Base-by-base conservation (phyloP, 495 filamentous ascomycete species). In the Hypoxylon subgilvum region DNA sequence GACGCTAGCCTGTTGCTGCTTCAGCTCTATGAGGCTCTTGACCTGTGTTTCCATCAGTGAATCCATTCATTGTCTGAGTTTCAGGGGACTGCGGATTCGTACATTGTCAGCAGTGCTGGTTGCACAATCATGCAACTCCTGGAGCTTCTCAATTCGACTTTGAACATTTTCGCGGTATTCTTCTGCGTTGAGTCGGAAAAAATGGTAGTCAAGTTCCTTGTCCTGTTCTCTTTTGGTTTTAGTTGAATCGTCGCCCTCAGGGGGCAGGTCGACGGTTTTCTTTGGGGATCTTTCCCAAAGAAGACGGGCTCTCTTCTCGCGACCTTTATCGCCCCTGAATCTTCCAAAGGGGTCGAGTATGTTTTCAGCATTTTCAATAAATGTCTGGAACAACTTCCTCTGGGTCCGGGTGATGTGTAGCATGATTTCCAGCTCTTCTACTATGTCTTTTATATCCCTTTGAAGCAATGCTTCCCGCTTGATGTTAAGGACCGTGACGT, bases 351-450 rank as follows among this genome's bases (percentile, higher is more conserved):
- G 67, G n/a, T 72, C 64, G 1, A 70, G 23, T 7, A 73, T 68
- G 1, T 55, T 28, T 39, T 71, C 65, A 5, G 85, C 77, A 40
- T 88, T 83, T 39, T 83, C 81, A 6, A 83, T 57, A 49, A 87
- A 84, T 61, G 77, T 76, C 36, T 79, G 76, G 36, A 88, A 77
- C 2, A 82, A 78, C 42, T 79, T 79, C 42, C 82, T 68, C 52
- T 89, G 83, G 22, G 82, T 61, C 14, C 52, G 77, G n/a, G 78
- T 75, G 57, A 88, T 83, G 1, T 80, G 72, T 18, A 82, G 75
- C 72, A 90, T 88, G 72, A 90, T 89, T 57, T 88, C 83, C 14
- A 90, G 72, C 67, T 90, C 87, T 36, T 90, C 87, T 9, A 85
- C 76, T 54, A 91, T 87, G 61, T 91, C 87, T 63, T 89, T 88